Percentiles rank a stretch among this genome's conserved stretches.
Evolutionary conservation across 495 filamentous ascomycete species (phyloP).

Genomic region (Clohesyomyces aquaticus): DNA sequence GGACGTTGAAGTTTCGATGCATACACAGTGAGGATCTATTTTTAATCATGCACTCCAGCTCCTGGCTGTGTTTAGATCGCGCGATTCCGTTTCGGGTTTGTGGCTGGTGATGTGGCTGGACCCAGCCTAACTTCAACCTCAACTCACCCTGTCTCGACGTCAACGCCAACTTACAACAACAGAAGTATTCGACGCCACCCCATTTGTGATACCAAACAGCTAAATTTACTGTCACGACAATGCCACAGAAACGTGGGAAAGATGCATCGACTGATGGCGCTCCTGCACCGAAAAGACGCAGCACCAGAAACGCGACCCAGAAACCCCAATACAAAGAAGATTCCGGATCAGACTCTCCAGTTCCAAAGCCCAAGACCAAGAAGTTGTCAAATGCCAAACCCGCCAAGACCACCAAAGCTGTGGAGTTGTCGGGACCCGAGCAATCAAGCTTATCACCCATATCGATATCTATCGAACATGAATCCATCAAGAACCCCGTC

Average conservation of each 20-base stretch:
- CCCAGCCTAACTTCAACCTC: too few species aligned
- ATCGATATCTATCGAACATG: neutral
- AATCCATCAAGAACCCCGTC: constrained; percentile 11
- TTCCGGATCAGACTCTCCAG: neutral
- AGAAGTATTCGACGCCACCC: too few species aligned
- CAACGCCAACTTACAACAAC: too few species aligned
- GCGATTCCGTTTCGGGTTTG: too few species aligned
- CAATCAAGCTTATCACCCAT: neutral
- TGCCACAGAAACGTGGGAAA: neutral
- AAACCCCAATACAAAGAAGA: neutral
- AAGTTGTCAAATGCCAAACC: neutral
- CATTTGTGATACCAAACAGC: too few species aligned
- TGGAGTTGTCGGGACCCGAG: neutral
- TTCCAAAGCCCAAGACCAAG: neutral
- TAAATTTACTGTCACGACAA: neutral
- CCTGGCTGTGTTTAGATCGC: too few species aligned
- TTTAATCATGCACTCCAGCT: too few species aligned
- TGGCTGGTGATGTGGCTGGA: too few species aligned
- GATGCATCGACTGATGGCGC: neutral
- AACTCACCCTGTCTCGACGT: too few species aligned
- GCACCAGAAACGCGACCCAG: neutral
- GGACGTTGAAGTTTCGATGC: too few species aligned
- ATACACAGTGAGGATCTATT: too few species aligned
- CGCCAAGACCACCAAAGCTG: neutral
- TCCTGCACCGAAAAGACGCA: neutral